These are phyloP conservation scores for Pezicula radicicola DNA, from an alignment of 2,329 filamentous ascomycete species.

Conservation along the genomic window DNA sequence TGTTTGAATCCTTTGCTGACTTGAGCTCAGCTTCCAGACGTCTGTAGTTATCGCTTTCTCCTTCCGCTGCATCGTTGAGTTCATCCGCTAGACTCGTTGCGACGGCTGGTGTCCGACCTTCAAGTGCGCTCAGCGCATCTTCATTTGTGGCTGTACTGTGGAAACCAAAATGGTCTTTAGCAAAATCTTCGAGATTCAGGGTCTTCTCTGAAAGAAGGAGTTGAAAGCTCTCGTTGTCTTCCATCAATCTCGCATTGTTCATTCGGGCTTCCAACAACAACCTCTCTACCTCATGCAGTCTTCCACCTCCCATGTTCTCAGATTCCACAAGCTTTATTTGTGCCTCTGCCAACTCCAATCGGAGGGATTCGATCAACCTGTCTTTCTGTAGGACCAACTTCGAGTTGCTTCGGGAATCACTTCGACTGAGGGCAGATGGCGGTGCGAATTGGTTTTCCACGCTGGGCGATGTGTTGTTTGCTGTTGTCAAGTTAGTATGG, in stretches of 20 bases:
- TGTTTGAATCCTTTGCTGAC: conserved; percentile 87
- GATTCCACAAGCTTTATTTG: conserved; percentile 95
- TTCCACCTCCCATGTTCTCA: conserved; percentile 87
- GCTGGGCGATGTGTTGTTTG: conserved; percentile 58
- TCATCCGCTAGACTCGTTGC: conserved; percentile 80
- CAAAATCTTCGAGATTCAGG: conserved; percentile 81
- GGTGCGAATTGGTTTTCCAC: conserved; percentile 83
- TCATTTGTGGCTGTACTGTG: conserved; percentile 49
- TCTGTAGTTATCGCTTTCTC: conserved; percentile 58
- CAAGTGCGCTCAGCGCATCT: conserved; percentile 61
- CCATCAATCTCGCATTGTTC: conserved; percentile 93
- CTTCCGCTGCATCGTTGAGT: conserved; percentile 67
- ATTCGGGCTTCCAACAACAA: conserved; percentile 88
- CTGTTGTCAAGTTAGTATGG: conserved; percentile 18
- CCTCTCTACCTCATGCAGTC: conserved; percentile 85
- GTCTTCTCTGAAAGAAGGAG: conserved; percentile 92
- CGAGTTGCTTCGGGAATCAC: conserved; percentile 85
- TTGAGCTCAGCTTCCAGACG: conserved; percentile 77
- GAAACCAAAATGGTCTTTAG: conserved; percentile 76
- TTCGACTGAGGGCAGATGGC: conserved; percentile 77
- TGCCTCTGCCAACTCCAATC: conserved; percentile 88
- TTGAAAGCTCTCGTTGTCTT: conserved; percentile 98
- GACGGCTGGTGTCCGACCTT: conserved; percentile 44
- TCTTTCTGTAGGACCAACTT: conserved; percentile 93
- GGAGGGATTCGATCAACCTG: conserved; percentile 88